Evolutionary conservation across 2,329 filamentous ascomycete species (phyloP), one percentile per base, ranked within the genome.

Genomic region (Cadophora luteo-olivacea): DNA sequence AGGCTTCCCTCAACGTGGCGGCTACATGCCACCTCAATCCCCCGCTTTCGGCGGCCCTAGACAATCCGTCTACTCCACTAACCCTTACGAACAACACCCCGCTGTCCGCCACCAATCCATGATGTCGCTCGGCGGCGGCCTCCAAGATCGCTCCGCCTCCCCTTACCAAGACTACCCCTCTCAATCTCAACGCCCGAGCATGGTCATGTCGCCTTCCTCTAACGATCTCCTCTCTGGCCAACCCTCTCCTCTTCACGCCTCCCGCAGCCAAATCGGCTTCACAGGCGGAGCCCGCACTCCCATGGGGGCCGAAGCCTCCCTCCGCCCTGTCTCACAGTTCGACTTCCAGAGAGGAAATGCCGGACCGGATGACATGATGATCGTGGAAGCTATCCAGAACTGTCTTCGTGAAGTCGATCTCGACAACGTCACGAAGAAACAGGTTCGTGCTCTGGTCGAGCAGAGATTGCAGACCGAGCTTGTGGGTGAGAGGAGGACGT

Each of bases 401-500:
- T 96, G 96, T 75, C 84, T 99, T 70, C 82, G 85, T 19, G 95
- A 97, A 76, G 94, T 97, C 0, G 95, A 99, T 79, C 85, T 99
- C 52, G 96, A 99, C 79, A 95, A 87, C n/a, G 93, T 98, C 60
- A 99, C 96, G 7, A 99, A 98, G 89, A 99, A 99, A 84, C 95
- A 98, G 82, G 91, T 96, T 67, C 87, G 92, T 62, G 94, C 92
- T 3, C 86, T 98, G 55, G 94, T 97, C 14, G 96, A 99, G 82
- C 94, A 97, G 83, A 88, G 94, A 76, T 82, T 99, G 70, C 95
- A 72, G 82, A 95, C 92, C 4, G 94, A 97, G 79, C 85, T 98
- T 68, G 85, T 87, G 0, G 94, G 94, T 25, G 94, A 97, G 80
- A 91, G 93, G 79, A 89, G 92, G 78, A 89, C 90, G 19, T 98